Conservation (phyloP, 1,284 basidiomycete species). For the Leccinum griseonigrum region DNA sequence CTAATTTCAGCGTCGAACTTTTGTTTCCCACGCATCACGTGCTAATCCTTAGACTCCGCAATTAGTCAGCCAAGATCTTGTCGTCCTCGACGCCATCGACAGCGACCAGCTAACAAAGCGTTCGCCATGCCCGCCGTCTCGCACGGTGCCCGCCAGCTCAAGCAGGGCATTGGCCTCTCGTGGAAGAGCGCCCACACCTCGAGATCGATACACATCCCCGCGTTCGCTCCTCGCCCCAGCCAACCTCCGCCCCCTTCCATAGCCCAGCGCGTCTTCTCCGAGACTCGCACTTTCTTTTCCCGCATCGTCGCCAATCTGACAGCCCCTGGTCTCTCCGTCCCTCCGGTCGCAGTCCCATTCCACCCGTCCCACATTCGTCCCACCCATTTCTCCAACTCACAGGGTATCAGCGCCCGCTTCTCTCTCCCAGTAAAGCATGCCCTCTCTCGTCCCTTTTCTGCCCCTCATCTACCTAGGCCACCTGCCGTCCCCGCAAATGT, state of each 20-base stretch:
- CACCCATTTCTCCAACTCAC: slow-evolving; percentile 33
- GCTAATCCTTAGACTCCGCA: too few relatives aligned
- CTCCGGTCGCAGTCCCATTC: slow-evolving; percentile 33
- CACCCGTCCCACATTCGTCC: slow-evolving; percentile 38
- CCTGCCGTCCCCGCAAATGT: slow-evolving; percentile 49
- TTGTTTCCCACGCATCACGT: too few relatives aligned
- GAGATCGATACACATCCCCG: slow-evolving; percentile 20
- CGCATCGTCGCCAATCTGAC: slow-evolving; percentile 57
- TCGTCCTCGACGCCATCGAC: not conserved
- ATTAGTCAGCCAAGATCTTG: slow-evolving; percentile 10
- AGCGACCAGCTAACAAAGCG: not conserved
- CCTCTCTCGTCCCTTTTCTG: slow-evolving; percentile 40
- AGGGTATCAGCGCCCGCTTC: slow-evolving; percentile 39
- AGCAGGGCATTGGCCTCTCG: slow-evolving; percentile 20
- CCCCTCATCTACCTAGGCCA: slow-evolving; percentile 54
- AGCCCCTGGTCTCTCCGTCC: slow-evolving; percentile 49
- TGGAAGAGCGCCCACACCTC: not conserved
- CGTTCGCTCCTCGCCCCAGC: slow-evolving; percentile 11
- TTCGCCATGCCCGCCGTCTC: slow-evolving; percentile 25
- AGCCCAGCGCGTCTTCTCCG: slow-evolving; percentile 49
- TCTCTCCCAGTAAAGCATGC: slow-evolving; percentile 56
- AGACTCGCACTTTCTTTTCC: slow-evolving; percentile 52
- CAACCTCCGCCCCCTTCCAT: slow-evolving; percentile 30
- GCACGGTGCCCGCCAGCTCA: slow-evolving; percentile 27
- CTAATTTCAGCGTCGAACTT: too few relatives aligned